Percentiles rank a stretch among this genome's conserved stretches.
These are phyloP conservation scores for Cyberlindnera mycetangii DNA, from an alignment of 805 yeast genomes.

Conservation along the genomic window DNA sequence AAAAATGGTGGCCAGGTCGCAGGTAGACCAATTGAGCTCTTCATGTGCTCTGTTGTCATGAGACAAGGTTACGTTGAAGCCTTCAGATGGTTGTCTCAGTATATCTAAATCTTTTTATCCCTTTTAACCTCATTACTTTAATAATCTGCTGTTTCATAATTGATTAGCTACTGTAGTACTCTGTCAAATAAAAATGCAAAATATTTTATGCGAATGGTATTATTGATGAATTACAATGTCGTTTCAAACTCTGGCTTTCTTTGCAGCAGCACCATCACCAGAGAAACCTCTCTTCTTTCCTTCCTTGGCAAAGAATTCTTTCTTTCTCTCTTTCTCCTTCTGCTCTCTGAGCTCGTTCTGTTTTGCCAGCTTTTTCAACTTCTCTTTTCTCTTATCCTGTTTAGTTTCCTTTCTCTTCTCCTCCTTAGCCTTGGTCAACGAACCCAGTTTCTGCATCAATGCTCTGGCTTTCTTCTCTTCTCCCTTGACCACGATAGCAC, in stretches of 20 bases:
- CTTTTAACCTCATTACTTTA: background rate
- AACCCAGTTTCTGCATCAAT: constrained; percentile 80
- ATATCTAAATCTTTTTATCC: constrained; percentile 48
- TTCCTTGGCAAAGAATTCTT: constrained; percentile 74
- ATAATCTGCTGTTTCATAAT: background rate
- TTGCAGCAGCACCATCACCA: constrained; percentile 29
- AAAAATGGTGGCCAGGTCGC: constrained; percentile 69
- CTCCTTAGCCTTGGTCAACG: constrained; percentile 83
- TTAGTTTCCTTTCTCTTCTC: constrained; percentile 71
- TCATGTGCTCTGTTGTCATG: constrained; percentile 97
- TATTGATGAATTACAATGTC: background rate
- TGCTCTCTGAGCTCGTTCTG: constrained; percentile 65
- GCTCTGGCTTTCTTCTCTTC: constrained; percentile 93
- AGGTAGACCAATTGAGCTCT: constrained; percentile 90
- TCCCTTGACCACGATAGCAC: constrained; percentile 91
- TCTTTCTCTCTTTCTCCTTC: constrained; percentile 80
- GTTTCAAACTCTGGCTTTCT: constrained; percentile 27
- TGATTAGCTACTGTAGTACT: no score
- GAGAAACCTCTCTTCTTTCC: constrained; percentile 57
- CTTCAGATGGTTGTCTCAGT: constrained; percentile 96
- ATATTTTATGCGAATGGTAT: no score
- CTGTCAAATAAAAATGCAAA: background rate
- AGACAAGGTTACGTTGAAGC: constrained; percentile 99
- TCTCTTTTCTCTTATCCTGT: constrained; percentile 69
- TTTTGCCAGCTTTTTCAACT: constrained; percentile 73